Base-by-base conservation (phyloP, 805 yeast genomes). In the Kazachstania viticola region DNA sequence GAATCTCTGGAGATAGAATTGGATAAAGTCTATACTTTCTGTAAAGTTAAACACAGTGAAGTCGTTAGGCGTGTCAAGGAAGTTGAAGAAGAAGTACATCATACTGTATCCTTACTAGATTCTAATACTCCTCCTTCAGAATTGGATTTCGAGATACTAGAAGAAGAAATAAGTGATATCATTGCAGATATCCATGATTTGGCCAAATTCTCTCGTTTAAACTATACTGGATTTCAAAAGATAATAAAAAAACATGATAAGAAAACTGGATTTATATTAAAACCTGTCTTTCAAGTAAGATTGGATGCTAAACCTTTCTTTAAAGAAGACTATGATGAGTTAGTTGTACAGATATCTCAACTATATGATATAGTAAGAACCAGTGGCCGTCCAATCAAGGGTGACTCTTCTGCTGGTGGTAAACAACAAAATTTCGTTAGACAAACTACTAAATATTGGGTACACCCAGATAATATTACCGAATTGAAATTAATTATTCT, bases 401-500 rank as follows among this genome's bases (percentile, higher is more conserved):
- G 97, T 41, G 98, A 91, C 60, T 76, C 95, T 4, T 56, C 96
- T 4, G 96, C 98, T n/a, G 98, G 98, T 51, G 98, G 98, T 27
- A 70, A 79, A 27, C 96, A 87, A 67, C 98, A 91, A 59, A 91
- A 91, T 63, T 91, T 91, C 50, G 97, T 91, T 28, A 79, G 98
- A 60, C 98, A 91, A 61, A 91, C 98, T 14, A 91, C 98, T 6
- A 91, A 91, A 55, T 91, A 91, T 61, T 91, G 99, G 99, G 97
- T 91, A 21, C 98, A 91, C 52, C 95, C 96, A 3, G 97, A 91
- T 59, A 88, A 91, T 57, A 85, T 91, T 54, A 91, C 97, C 12
- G 97, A 91, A 64, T 71, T 91, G 57, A 91, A 91, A 63, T 72
- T 91, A 51, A 79, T 84, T 42, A 78, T 91, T 41, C 68, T 91